Conservation (phyloP, 345 rosid species). For the Anacardium occidentale region DNA sequence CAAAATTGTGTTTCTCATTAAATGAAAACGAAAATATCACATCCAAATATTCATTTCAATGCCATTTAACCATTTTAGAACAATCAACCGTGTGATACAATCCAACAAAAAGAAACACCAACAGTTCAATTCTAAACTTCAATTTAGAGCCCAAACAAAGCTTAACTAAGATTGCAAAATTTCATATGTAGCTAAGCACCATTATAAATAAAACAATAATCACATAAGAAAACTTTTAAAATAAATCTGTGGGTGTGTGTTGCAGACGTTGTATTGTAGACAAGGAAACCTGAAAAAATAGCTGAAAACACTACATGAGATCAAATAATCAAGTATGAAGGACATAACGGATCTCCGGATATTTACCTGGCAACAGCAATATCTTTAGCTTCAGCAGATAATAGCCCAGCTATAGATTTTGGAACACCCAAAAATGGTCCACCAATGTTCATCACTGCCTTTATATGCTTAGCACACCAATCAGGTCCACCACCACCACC, state of each 20-base stretch:
- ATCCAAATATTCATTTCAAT: constrained; percentile 1
- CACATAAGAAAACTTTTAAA: background rate
- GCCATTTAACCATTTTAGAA: constrained; percentile 4
- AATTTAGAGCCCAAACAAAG: background rate
- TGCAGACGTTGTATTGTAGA: background rate
- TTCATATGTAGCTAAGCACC: background rate
- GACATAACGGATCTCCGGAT: background rate
- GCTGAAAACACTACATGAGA: background rate
- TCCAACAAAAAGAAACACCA: background rate
- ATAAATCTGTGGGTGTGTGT: background rate
- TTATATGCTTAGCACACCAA: constrained; percentile 95
- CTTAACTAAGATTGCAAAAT: background rate
- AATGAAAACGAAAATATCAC: background rate
- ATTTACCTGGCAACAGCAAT: constrained; percentile 88
- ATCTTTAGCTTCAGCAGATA: constrained; percentile 95
- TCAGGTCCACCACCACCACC: constrained; percentile 96
- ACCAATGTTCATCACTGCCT: constrained; percentile 89
- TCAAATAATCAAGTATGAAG: background rate
- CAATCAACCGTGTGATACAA: background rate
- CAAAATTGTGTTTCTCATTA: background rate
- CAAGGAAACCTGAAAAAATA: background rate
- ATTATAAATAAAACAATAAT: background rate
- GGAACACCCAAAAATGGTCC: constrained; percentile 97
- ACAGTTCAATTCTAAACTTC: background rate
- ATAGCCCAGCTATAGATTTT: constrained; percentile 81